phyloP scores from a whole-genome alignment of 345 rosid genomes.

The Eucalyptus virginea region DNA sequence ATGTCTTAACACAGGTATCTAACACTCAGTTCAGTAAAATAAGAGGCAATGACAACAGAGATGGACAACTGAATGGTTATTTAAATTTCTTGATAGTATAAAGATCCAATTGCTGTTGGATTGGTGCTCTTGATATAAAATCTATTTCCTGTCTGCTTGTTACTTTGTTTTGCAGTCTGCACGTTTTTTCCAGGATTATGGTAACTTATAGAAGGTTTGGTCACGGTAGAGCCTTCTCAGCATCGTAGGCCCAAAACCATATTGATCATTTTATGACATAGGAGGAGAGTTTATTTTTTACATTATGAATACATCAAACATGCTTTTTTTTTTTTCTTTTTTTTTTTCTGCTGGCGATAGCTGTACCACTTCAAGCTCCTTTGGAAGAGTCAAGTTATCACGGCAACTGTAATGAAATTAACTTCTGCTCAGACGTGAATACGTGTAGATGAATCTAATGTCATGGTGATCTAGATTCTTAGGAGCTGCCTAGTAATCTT shows the following conservation, averaged over 20 bases:
- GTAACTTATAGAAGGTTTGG: not conserved
- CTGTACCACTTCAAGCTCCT: not conserved
- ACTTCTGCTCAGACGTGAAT: not conserved
- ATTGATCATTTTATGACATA: not conserved
- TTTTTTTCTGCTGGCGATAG: not conserved
- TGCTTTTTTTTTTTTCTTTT: not conserved
- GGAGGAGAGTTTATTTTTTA: not conserved
- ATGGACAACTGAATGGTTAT: not conserved
- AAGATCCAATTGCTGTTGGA: not conserved
- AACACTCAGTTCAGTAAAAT: no score
- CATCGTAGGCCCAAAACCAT: not conserved
- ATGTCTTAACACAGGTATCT: no score
- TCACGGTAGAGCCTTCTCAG: not conserved
- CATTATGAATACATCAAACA: not conserved
- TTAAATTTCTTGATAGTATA: not conserved
- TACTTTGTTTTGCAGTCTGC: not conserved
- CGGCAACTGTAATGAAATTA: not conserved
- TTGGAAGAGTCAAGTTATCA: not conserved
- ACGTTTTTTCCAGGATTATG: not conserved
- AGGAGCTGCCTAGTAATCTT: not conserved
- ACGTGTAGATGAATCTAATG: not conserved
- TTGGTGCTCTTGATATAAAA: not conserved
- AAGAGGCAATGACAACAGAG: not conserved
- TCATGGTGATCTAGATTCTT: not conserved
- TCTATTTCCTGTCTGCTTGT: not conserved